Percentiles rank a stretch among this genome's conserved stretches.
Evolutionary conservation across 2,329 filamentous ascomycete species (phyloP).

Genomic region (Monosporascus sp.): DNA sequence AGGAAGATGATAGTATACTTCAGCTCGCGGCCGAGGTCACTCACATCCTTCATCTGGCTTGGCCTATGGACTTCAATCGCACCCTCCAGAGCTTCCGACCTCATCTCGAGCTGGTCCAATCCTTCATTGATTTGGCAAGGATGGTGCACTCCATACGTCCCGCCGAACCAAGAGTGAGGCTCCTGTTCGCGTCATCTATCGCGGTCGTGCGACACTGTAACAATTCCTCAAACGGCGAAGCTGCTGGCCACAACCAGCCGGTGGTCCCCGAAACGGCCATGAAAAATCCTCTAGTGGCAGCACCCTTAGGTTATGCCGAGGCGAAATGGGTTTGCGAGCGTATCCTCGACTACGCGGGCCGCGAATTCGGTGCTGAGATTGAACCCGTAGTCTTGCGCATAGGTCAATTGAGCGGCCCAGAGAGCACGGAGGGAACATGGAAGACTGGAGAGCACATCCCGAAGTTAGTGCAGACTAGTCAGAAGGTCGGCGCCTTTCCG

Average conservation of each 20-base stretch:
- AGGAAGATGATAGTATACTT: background rate
- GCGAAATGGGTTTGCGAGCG: conserved; percentile 41
- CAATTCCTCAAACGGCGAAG: background rate
- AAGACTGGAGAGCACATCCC: conserved; percentile 39
- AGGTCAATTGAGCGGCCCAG: conserved; percentile 39
- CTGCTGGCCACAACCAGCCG: background rate
- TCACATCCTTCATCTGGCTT: conserved; percentile 15
- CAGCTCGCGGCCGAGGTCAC: conserved; percentile 2
- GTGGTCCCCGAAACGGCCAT: conserved; percentile 31
- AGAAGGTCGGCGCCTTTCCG: conserved; percentile 22
- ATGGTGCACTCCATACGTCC: background rate
- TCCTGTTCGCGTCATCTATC: conserved; percentile 27
- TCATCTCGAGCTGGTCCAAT: conserved; percentile 4
- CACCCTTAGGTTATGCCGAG: conserved; percentile 37
- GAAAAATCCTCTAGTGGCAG: conserved; percentile 25
- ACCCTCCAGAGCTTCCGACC: conserved; percentile 8
- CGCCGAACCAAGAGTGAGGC: conserved; percentile 6
- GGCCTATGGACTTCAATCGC: conserved; percentile 15
- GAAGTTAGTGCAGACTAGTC: conserved; percentile 36
- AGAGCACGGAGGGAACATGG: conserved; percentile 34
- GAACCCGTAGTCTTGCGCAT: conserved; percentile 32
- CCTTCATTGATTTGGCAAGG: conserved; percentile 1
- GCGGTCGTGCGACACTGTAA: conserved; percentile 19
- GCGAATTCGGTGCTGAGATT: conserved; percentile 26
- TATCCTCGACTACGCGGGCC: conserved; percentile 35